These are phyloP conservation scores for Eremothecium cymbalariae DNA, from an alignment of 1,139 yeast species.

Conservation along the genomic window DNA sequence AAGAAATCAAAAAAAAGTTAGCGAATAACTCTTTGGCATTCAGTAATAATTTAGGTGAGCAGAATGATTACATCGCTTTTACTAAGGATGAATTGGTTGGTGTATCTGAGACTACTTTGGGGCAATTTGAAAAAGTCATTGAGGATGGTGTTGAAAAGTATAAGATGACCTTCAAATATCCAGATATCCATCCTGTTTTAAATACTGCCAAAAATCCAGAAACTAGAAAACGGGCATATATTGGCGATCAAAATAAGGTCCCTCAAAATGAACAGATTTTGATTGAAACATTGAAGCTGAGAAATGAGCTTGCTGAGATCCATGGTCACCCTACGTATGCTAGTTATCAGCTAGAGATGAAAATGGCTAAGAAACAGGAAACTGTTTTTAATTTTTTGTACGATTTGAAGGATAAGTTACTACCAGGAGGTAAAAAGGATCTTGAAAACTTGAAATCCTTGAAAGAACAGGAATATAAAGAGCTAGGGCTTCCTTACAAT, in stretches of 20 bases:
- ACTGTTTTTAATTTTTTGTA: conserved; percentile 52
- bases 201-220: conserved; percentile 55
- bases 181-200: conserved; percentile 69
- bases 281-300: conserved; percentile 47
- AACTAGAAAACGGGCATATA: conserved; percentile 57
- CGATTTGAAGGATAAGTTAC: conserved; percentile 51
- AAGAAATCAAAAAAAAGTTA: conserved; percentile 50
- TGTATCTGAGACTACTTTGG: conserved; percentile 55
- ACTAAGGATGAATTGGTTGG: conserved; percentile 63
- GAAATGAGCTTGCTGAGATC: conserved; percentile 53
- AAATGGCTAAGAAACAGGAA: conserved; percentile 66
- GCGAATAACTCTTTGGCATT: conserved; percentile 51
- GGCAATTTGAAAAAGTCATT: conserved; percentile 44
- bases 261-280: conserved; percentile 55
- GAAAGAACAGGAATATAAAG: conserved; percentile 46
- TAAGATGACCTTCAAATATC: conserved; percentile 73
- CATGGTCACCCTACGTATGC: conserved; percentile 64
- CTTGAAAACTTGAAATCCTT: conserved; percentile 40
- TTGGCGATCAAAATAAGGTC: conserved; percentile 60
- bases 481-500: conserved; percentile 36
- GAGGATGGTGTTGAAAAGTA: conserved; percentile 37
- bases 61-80: conserved; percentile 51
- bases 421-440: conserved; percentile 53
- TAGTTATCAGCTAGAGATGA: conserved; percentile 60
- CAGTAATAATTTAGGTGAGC: conserved; percentile 62